Conservation (phyloP, 805 yeast genomes). For the Teunomyces tritomae region DNA sequence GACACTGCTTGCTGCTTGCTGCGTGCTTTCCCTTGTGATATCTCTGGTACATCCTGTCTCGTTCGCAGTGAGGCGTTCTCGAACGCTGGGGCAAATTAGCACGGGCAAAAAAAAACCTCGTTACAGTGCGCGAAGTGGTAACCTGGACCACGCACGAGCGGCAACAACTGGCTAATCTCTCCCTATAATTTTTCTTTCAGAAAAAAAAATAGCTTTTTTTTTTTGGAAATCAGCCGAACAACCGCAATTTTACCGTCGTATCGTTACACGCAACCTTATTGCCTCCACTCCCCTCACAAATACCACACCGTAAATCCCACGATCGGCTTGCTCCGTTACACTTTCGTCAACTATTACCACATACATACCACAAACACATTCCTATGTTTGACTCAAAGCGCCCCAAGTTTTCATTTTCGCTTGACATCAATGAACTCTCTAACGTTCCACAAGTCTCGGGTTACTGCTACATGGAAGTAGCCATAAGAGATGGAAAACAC, state of each 20-base stretch:
- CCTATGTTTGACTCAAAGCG: slow-evolving; percentile 24
- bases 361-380: neutral
- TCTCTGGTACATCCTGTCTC: neutral
- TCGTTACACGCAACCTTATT: no score
- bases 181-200: neutral
- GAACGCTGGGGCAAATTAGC: neutral
- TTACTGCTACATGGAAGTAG: slow-evolving; percentile 61
- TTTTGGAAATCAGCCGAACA: no score
- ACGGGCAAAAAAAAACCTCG: neutral
- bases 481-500: slow-evolving; percentile 46
- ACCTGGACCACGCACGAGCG: neutral
- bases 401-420: slow-evolving; percentile 61
- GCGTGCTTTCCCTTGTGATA: no score
- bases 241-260: no score
- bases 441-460: slow-evolving; percentile 84
- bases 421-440: slow-evolving; percentile 66
- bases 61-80: neutral
- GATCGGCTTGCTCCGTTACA: no score
- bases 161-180: neutral
- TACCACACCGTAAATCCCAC: neutral
- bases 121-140: neutral
- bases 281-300: neutral
- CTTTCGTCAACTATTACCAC: neutral
- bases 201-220: no score
- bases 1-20: no score